Evolutionary conservation across 345 rosid species (phyloP).

Genomic region (Balakata baccata): DNA sequence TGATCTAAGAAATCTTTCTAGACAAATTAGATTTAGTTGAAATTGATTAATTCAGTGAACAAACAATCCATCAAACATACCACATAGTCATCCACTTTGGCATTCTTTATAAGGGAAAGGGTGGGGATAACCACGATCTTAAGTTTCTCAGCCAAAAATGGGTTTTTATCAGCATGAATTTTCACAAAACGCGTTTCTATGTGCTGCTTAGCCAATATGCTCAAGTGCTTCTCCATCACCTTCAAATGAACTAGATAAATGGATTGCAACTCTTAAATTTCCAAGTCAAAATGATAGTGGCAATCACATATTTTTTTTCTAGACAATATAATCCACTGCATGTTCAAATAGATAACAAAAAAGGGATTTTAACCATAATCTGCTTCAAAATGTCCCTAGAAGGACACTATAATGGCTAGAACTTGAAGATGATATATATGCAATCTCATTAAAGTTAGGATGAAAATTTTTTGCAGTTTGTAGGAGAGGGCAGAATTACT

Average conservation of each 20-base stretch:
- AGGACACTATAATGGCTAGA: background rate
- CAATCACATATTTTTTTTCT: background rate
- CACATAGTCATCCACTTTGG: constrained; percentile 98
- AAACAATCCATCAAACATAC: constrained; percentile 32
- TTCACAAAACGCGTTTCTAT: constrained; percentile 92
- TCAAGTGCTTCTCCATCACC: constrained; percentile 96
- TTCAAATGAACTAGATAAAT: constrained; percentile 30
- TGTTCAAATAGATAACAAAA: background rate
- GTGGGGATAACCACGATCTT: constrained; percentile 94
- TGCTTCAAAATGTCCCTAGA: background rate
- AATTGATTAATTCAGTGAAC: background rate
- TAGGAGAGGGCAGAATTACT: no score
- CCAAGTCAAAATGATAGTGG: background rate
- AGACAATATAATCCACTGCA: background rate
- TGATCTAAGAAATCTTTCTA: no score
- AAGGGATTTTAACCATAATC: background rate
- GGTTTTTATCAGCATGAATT: constrained; percentile 97
- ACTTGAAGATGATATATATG: background rate
- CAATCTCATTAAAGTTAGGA: no score
- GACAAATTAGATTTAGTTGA: no score
- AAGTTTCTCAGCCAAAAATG: constrained; percentile 86
- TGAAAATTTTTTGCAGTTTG: no score
- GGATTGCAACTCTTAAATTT: constrained; percentile 1
- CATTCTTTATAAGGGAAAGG: constrained; percentile 85
- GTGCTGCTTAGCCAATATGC: constrained; percentile 80